These are phyloP conservation scores for Trichoderma gamsii DNA, from an alignment of 495 filamentous ascomycete genomes.

Conservation along the genomic window DNA sequence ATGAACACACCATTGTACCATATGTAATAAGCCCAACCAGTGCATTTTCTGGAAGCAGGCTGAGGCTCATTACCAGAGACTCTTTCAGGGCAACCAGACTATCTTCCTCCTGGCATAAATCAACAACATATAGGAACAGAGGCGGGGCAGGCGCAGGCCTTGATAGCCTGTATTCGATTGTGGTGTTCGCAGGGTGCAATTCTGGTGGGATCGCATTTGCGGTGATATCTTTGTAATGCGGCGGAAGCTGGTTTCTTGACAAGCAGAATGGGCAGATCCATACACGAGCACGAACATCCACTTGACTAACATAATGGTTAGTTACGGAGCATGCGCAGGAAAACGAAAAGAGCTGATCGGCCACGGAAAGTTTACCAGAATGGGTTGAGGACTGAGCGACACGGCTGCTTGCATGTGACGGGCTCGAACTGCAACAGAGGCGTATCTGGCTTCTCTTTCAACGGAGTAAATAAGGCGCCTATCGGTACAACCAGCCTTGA, in stretches of 20 bases:
- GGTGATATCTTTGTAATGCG: conserved; percentile 99
- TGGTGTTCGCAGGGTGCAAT: conserved; percentile 87
- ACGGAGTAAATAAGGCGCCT: conserved; percentile 89
- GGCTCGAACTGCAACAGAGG: conserved; percentile 94
- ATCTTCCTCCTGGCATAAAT: conserved; percentile 98
- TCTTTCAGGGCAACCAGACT: conserved; percentile 93
- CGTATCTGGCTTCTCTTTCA: conserved; percentile 90
- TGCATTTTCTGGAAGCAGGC: conserved; percentile 84
- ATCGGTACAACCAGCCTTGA: conserved; percentile 95
- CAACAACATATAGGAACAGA: conserved; percentile 96
- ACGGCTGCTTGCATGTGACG: conserved; percentile 93
- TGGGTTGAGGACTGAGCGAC: conserved; percentile 92
- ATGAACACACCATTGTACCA: conserved; percentile 80
- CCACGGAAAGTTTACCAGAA: conserved; percentile 62
- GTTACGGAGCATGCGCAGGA: background rate
- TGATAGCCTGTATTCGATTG: conserved; percentile 93
- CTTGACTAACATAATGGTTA: conserved; percentile 55
- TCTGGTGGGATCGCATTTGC: conserved; percentile 91
- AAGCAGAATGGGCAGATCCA: conserved; percentile 99
- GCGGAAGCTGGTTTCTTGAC: conserved; percentile 87
- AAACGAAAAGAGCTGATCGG: background rate
- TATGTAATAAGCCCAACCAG: conserved; percentile 93
- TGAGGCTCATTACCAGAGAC: conserved; percentile 94
- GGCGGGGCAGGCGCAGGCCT: conserved; percentile 89
- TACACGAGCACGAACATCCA: conserved; percentile 86